A percentile compares a stretch with the other conserved stretches of the same genome.
These are phyloP conservation scores for Lablab purpureus DNA, from an alignment of 306 rosid species.

Conservation along the genomic window DNA sequence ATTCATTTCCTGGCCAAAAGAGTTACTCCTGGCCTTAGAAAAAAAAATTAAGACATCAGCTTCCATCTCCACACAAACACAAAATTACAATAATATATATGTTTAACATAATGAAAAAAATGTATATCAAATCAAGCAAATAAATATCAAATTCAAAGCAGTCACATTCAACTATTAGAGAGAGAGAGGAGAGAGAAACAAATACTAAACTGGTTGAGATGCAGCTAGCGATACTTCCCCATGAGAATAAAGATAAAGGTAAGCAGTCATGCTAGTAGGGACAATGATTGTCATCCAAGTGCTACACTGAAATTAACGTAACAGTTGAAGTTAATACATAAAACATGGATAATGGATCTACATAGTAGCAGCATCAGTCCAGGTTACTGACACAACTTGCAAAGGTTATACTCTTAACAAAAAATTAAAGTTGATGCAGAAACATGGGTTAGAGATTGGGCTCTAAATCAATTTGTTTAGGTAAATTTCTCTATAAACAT, in stretches of 20 bases:
- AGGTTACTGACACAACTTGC: constrained; percentile 14
- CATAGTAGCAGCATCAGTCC: constrained; percentile 24
- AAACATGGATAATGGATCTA: constrained; percentile 19
- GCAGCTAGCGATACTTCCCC: constrained; percentile 99
- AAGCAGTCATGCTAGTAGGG: constrained; percentile 97
- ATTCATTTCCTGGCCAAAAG: constrained; percentile 28
- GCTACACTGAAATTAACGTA: constrained; percentile 82
- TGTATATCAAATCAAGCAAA: constrained; percentile 6
- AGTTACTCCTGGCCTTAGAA: constrained; percentile 20
- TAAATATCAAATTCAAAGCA: constrained; percentile 26
- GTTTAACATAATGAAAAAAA: constrained; percentile 30
- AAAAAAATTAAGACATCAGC: constrained; percentile 34
- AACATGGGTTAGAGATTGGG: constrained; percentile 1
- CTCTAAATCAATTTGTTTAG: no score
- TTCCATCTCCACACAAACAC: constrained; percentile 1
- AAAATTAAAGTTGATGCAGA: constrained; percentile 32
- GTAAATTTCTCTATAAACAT: no score
- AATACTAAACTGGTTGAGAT: constrained; percentile 83
- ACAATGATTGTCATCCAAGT: constrained; percentile 98
- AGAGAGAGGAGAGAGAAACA: constrained; percentile 37
- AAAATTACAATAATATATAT: constrained; percentile 1
- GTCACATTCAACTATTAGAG: constrained; percentile 21
- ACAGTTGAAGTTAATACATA: constrained; percentile 36
- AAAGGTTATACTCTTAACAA: neutral
- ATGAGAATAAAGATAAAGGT: constrained; percentile 95